Percentiles rank a stretch among this genome's conserved stretches.
phyloP scores from a whole-genome alignment of 1,284 basidiomycete species.

The Cutaneotrichosporon cavernicola region DNA sequence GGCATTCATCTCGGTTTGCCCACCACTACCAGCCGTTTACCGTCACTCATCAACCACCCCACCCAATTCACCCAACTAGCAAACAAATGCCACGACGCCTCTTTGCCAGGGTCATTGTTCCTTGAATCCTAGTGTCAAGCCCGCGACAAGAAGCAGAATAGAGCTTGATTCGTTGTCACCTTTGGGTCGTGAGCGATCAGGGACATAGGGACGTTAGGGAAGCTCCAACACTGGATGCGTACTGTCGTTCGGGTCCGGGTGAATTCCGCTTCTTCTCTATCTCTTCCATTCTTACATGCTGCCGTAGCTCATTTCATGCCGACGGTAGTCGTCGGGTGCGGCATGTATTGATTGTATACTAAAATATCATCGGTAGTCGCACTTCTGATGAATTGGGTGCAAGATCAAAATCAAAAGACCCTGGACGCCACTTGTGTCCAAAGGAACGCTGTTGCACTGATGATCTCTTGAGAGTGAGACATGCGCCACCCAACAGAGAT shows the following conservation, averaged over 20 bases:
- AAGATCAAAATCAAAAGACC: not conserved
- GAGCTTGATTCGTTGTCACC: conserved; percentile 1
- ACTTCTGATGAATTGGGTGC: not conserved
- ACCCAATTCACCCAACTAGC: no score
- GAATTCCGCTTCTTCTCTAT: not conserved
- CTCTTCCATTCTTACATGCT: no score
- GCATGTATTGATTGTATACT: not conserved
- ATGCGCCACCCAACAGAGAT: not conserved
- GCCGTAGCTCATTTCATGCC: not conserved
- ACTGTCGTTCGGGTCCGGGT: not conserved
- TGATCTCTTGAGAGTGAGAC: not conserved
- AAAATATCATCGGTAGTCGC: not conserved
- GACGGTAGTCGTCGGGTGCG: not conserved
- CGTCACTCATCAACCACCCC: no score
- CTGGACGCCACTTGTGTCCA: not conserved
- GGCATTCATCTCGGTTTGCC: not conserved
- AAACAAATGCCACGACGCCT: no score
- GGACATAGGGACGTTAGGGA: not conserved
- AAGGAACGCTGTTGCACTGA: not conserved
- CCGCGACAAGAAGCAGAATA: not conserved
- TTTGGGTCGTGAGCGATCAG: not conserved
- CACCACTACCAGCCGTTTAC: not conserved
- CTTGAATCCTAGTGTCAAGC: not conserved
- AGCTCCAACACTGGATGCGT: not conserved
- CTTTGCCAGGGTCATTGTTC: not conserved